Conservation (phyloP, 371 early-diverging fungal species). For the Mortierella sp. region DNA sequence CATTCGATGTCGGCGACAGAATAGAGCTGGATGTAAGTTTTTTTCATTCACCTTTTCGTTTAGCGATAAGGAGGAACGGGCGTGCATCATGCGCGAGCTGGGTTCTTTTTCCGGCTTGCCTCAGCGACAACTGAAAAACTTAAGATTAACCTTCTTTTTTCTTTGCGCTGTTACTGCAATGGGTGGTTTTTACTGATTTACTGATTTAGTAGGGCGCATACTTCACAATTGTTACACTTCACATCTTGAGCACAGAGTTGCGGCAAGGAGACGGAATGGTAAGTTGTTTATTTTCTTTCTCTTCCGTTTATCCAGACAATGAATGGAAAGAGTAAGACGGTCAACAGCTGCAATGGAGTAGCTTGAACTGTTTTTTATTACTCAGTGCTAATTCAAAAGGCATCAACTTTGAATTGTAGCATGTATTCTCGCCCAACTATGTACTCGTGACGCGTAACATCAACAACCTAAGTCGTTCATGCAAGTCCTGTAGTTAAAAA, state of each 20-base stretch:
- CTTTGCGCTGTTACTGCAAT: background rate
- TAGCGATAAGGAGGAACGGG: background rate
- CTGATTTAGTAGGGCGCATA: slow-evolving; percentile 23
- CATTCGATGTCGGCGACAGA: slow-evolving; percentile 48
- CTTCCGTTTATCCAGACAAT: background rate
- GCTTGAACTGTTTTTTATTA: background rate
- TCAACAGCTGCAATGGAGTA: background rate
- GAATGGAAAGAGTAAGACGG: background rate
- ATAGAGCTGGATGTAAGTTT: slow-evolving; percentile 41
- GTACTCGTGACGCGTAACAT: slow-evolving; percentile 33
- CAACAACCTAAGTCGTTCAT: slow-evolving; percentile 47
- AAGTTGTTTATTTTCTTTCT: background rate
- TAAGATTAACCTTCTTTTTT: background rate
- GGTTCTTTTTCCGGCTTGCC: background rate
- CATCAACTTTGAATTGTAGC: background rate
- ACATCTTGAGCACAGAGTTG: slow-evolving; percentile 49
- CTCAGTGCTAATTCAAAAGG: background rate
- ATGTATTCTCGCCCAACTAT: slow-evolving; percentile 33
- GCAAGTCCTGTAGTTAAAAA: slow-evolving; percentile 1
- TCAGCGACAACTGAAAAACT: background rate
- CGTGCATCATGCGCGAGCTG: background rate
- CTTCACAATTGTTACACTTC: slow-evolving; percentile 33
- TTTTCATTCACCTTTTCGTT: background rate
- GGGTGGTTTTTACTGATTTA: background rate
- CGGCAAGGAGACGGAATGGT: slow-evolving; percentile 46